Evolutionary conservation across 2,329 filamentous ascomycete species (phyloP).

Genomic region (Conoideocrella luteorostrata): DNA sequence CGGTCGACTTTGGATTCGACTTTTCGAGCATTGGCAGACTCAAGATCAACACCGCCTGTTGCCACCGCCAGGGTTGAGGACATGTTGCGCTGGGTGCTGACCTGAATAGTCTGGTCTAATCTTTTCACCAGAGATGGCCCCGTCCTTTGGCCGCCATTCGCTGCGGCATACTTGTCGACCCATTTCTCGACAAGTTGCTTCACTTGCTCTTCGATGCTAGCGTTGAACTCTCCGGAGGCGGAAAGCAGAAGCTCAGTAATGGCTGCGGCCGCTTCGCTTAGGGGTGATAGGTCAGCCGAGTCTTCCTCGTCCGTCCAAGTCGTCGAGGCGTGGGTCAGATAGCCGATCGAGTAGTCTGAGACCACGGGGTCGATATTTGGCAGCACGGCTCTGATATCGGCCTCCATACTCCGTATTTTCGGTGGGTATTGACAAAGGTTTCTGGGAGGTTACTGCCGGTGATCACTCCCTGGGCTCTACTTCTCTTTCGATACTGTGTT

Average conservation of each 20-base stretch:
- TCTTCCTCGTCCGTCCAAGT: constrained; percentile 72
- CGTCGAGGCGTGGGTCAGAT: constrained; percentile 87
- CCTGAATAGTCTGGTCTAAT: constrained; percentile 90
- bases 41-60: constrained; percentile 78
- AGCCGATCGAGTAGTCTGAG: constrained; percentile 89
- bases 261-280: constrained; percentile 75
- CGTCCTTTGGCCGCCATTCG: constrained; percentile 64
- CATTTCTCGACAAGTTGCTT: constrained; percentile 83
- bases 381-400: constrained; percentile 76
- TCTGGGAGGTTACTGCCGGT: too few relatives aligned
- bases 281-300: constrained; percentile 60
- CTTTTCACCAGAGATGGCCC: constrained; percentile 73
- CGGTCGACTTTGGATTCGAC: constrained; percentile 96
- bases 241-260: constrained; percentile 88
- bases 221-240: constrained; percentile 76
- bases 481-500: too few relatives aligned
- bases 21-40: constrained; percentile 87
- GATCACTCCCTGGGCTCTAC: too few relatives aligned
- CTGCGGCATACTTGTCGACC: constrained; percentile 71
- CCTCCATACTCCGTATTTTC: constrained; percentile 70
- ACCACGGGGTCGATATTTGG: constrained; percentile 84
- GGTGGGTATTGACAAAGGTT: too few relatives aligned
- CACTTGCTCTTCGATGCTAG: constrained; percentile 69
- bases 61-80: constrained; percentile 90
- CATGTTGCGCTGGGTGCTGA: constrained; percentile 89